These are phyloP conservation scores for Candida manassasensis DNA, from an alignment of 805 yeast species.

Conservation along the genomic window DNA sequence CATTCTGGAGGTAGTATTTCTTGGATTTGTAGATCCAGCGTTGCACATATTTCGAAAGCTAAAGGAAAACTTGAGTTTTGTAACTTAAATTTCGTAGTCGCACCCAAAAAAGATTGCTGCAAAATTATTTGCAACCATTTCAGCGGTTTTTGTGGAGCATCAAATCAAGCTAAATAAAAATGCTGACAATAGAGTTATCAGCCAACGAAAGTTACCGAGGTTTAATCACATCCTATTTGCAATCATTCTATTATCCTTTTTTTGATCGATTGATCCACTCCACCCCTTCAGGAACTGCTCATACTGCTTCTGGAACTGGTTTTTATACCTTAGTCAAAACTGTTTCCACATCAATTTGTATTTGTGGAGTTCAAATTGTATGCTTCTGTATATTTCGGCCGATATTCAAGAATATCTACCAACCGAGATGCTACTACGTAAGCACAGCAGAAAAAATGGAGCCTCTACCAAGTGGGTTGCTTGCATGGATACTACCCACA, in stretches of 20 bases:
- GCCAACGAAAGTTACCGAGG: constrained; percentile 21
- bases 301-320: constrained; percentile 53
- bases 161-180: too few relatives aligned
- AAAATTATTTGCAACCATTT: constrained; percentile 1
- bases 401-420: constrained; percentile 42
- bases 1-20: too few relatives aligned
- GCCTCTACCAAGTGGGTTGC: constrained; percentile 37
- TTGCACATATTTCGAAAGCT: too few relatives aligned
- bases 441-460: constrained; percentile 36
- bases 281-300: constrained; percentile 57
- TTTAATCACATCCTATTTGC: constrained; percentile 24
- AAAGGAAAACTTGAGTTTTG: too few relatives aligned
- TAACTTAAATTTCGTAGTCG: not conserved
- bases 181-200: constrained; percentile 17
- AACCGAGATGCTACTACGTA: constrained; percentile 46
- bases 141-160: not conserved
- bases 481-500: constrained; percentile 53
- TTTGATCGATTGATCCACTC: constrained; percentile 43
- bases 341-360: constrained; percentile 46
- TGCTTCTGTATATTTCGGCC: constrained; percentile 35
- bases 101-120: too few relatives aligned
- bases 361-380: constrained; percentile 50
- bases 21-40: too few relatives aligned
- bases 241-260: constrained; percentile 22
- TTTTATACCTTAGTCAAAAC: constrained; percentile 53